Conservation (phyloP, 2,329 filamentous ascomycete species). For the Corinectria fuckeliana region DNA sequence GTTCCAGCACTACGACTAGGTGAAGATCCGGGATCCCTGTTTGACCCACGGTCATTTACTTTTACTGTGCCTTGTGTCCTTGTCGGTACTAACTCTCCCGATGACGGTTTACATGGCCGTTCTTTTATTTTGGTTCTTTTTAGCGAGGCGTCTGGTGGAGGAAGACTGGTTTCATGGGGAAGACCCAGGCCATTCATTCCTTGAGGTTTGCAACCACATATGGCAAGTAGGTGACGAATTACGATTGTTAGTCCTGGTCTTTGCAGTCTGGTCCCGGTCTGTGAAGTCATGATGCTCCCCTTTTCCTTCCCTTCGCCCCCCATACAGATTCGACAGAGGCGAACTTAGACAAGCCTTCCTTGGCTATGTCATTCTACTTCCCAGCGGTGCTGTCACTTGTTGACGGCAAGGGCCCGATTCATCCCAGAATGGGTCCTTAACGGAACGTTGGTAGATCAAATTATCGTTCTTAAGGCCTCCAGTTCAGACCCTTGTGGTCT, state of each 20-base stretch:
- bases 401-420: conserved; percentile 75
- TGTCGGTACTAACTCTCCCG: conserved; percentile 17
- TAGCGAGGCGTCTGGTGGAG: conserved; percentile 47
- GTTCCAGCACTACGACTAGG: conserved; percentile 71
- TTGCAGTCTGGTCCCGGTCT: conserved; percentile 6
- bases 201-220: conserved; percentile 21
- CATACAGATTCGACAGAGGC: background rate
- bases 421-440: conserved; percentile 75
- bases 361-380: conserved; percentile 23
- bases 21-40: conserved; percentile 7
- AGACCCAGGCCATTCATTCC: conserved; percentile 24
- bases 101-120: conserved; percentile 28
- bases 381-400: conserved; percentile 78
- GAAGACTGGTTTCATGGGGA: conserved; percentile 26
- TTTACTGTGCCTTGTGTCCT: conserved; percentile 4
- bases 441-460: conserved; percentile 79
- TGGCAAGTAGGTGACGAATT: conserved; percentile 39
- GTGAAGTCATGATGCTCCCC: conserved; percentile 10
- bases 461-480: conserved; percentile 48
- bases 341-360: background rate
- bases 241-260: conserved; percentile 27
- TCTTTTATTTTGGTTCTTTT: conserved; percentile 30
- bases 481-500: conserved; percentile 35
- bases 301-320: background rate
- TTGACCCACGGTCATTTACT: background rate